Conservation (phyloP, 176 grass and related monocot species). For the Carex pumila region DNA sequence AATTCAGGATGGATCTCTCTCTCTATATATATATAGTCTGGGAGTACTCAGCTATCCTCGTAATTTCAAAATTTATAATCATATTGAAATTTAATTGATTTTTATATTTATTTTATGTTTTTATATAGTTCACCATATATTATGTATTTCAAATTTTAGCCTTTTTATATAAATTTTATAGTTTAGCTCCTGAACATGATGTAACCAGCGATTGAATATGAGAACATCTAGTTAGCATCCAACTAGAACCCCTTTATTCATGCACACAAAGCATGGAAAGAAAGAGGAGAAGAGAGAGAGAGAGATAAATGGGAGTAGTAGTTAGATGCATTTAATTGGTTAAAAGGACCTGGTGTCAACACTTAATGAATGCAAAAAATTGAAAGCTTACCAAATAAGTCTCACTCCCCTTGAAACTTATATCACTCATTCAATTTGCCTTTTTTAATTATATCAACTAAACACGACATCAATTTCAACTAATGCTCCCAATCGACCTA, state of each 20-base stretch:
- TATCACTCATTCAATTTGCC: neutral
- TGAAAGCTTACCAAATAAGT: constrained; percentile 29
- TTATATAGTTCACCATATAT: too few species aligned
- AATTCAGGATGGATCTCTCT: too few species aligned
- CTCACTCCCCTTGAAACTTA: neutral
- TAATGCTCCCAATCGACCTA: neutral
- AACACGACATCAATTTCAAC: neutral
- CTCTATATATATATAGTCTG: too few species aligned
- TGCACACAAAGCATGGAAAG: neutral
- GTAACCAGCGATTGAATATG: neutral
- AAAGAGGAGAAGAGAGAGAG: neutral
- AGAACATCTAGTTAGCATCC: neutral
- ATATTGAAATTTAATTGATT: too few species aligned
- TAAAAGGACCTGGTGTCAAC: constrained; percentile 1
- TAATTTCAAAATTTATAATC: too few species aligned
- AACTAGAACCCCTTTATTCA: neutral
- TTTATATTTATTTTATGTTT: too few species aligned
- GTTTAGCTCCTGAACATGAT: neutral
- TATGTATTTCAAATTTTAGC: too few species aligned
- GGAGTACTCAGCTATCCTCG: too few species aligned
- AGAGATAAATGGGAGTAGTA: neutral
- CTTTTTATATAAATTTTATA: too few species aligned
- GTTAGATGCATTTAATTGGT: constrained; percentile 9
- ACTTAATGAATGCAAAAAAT: constrained; percentile 16
- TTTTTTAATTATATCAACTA: neutral